Base-by-base conservation (phyloP, 1,139 yeast species). In the Yamadazyma triangularis region DNA sequence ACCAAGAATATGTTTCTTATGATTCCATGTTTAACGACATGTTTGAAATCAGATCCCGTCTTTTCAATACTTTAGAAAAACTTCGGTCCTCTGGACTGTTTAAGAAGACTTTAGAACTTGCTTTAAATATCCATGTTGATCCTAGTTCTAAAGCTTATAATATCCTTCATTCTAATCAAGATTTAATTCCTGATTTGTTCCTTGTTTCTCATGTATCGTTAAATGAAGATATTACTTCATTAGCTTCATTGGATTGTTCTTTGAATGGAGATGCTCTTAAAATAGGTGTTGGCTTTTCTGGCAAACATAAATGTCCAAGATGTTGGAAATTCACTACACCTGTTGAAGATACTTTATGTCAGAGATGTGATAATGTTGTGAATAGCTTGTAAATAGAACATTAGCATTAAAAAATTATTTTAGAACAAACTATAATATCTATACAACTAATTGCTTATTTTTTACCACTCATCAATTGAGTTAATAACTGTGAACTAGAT, bases 291-390 rank as follows among this genome's bases (percentile, higher is more conserved):
- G 40, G 43, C 1, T 55, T 75, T 4, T 46, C 60, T 9, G 68
- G 56, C 0, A 50, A 59, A 4, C 58, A 60, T 31, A 87, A 87
- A 48, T 91, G 98, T 53, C 95, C 95, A 2, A 71, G 98, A 50
- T 91, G 98, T 56, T 91, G 98, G 98, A 86, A 86, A 48, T 79
- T 60, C 48, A 73, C 74, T 11, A 66, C 94, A 0, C 53, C 52
- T 0, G 47, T 42, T 1, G 77, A 70, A 27, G 77, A 75, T 11
- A 50, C 51, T 2, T 62, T 89, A 20, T 91, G 98, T 53, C 36
- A 37, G 0, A 73, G 93, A 44, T 89, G 97, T 58, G 75, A 71
- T 8, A 31, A 40, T 0, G 69, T 60, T 13, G 44, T 47, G 12
- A 26, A 33, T 16, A 26, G 12, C 22, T 13, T 39, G 41, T 35